Conservation (phyloP, 2,329 filamentous ascomycete genomes). For the Botrytis paeoniae region DNA sequence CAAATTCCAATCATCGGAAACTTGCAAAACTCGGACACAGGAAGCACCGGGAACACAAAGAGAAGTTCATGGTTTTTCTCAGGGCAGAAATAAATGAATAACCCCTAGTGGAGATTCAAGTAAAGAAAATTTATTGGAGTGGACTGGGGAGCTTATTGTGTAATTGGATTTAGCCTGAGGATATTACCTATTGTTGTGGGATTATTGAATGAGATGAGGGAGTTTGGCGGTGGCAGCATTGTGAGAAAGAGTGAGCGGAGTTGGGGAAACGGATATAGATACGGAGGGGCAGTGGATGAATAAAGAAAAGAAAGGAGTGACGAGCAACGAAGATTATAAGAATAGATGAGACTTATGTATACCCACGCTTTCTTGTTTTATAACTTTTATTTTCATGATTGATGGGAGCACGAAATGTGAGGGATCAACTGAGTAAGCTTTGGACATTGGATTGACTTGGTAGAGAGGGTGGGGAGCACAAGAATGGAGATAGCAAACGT, state of each 20-base stretch:
- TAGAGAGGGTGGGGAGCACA: not conserved
- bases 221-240: not conserved
- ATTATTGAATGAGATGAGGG: slow-evolving; percentile 3
- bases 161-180: slow-evolving; percentile 15
- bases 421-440: not conserved
- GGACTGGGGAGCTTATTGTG: slow-evolving; percentile 1
- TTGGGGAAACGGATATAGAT: slow-evolving; percentile 3
- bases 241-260: not conserved
- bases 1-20: slow-evolving; percentile 55
- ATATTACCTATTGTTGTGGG: slow-evolving; percentile 2
- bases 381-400: not conserved
- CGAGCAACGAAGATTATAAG: slow-evolving; percentile 18
- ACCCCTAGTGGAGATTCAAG: not conserved
- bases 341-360: slow-evolving; percentile 21
- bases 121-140: slow-evolving; percentile 8
- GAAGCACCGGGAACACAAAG: slow-evolving; percentile 31
- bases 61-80: slow-evolving; percentile 40
- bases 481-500: not conserved
- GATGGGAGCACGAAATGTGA: slow-evolving; percentile 2
- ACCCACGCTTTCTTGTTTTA: slow-evolving; percentile 19
- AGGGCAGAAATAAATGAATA: slow-evolving; percentile 35
- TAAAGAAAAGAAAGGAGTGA: slow-evolving; percentile 12
- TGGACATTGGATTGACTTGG: slow-evolving; percentile 3
- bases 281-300: slow-evolving; percentile 16
- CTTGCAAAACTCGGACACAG: slow-evolving; percentile 52